A percentile compares a stretch with the other conserved stretches of the same genome.
Conservation (phyloP, 139 green algal genomes). For the Tetradesmus lagerheimii region DNA sequence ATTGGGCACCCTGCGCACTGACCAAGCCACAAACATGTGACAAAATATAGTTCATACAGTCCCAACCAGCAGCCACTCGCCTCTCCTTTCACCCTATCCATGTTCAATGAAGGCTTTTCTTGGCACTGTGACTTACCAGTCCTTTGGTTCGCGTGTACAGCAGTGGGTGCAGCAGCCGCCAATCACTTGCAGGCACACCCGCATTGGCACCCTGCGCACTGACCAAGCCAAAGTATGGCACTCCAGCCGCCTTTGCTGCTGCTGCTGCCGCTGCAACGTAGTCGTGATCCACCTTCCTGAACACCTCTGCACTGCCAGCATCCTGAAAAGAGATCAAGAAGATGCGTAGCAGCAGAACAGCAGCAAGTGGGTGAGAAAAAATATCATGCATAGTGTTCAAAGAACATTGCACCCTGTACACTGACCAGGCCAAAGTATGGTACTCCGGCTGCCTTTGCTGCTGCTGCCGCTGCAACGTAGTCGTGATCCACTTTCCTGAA, state of each 20-base stretch:
- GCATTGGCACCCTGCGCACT: constrained; percentile 48
- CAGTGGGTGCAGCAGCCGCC: constrained; percentile 52
- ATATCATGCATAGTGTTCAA: too few relatives aligned
- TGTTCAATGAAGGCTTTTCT: too few relatives aligned
- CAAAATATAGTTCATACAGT: too few relatives aligned
- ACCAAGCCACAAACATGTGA: too few relatives aligned
- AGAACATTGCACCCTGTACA: constrained; percentile 1
- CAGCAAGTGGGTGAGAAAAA: too few relatives aligned
- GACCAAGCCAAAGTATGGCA: constrained; percentile 38
- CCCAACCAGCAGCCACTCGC: too few relatives aligned
- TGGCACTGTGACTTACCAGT: too few relatives aligned
- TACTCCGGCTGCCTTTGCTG: constrained; percentile 59
- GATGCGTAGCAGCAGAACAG: too few relatives aligned
- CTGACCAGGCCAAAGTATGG: constrained; percentile 23
- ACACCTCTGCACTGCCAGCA: constrained; percentile 68
- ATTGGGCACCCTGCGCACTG: constrained; percentile 47
- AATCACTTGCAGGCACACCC: constrained; percentile 41
- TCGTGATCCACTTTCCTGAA: constrained; percentile 74
- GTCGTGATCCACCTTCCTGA: constrained; percentile 70
- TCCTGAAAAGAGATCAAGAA: too few relatives aligned
- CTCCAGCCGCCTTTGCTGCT: constrained; percentile 59
- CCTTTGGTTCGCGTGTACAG: constrained; percentile 60
- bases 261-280: constrained; percentile 70
- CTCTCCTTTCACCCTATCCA: too few relatives aligned
- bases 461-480: constrained; percentile 66